Percentiles rank a stretch among this genome's conserved stretches.
Evolutionary conservation across 2,329 filamentous ascomycete genomes (phyloP).

Genomic region (Metarhizium guizhouense): DNA sequence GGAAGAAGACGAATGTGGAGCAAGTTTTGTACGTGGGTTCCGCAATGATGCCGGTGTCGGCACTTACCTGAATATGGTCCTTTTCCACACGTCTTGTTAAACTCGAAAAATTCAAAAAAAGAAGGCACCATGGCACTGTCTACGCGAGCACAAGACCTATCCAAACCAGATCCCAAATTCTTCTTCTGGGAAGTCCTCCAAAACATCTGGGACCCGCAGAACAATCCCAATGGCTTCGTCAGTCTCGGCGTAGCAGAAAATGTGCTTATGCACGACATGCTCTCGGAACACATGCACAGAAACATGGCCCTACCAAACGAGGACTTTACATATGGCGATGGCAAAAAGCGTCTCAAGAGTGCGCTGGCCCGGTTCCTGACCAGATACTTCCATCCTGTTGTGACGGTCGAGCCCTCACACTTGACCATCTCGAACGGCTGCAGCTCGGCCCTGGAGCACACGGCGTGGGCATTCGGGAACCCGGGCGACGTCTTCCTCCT

Average conservation of each 20-base stretch:
- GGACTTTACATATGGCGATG: conserved; percentile 33
- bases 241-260: conserved; percentile 46
- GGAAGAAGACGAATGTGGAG: too few relatives aligned
- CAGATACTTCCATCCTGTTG: conserved; percentile 19
- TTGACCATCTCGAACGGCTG: conserved; percentile 31
- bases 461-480: conserved; percentile 29
- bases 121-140: conserved; percentile 14
- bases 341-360: conserved; percentile 23
- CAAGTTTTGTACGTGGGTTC: too few relatives aligned
- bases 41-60: too few relatives aligned
- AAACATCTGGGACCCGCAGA: conserved; percentile 31
- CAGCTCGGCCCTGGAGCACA: conserved; percentile 30
- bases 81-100: too few relatives aligned
- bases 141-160: conserved; percentile 16
- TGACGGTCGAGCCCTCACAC: conserved; percentile 21
- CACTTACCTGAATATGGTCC: too few relatives aligned
- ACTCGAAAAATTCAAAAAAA: too few relatives aligned
- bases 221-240: conserved; percentile 35
- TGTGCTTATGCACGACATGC: conserved; percentile 37
- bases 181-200: conserved; percentile 31
- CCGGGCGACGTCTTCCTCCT: conserved; percentile 31
- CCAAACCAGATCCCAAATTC: conserved; percentile 18
- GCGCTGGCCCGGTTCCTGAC: conserved; percentile 28
- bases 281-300: conserved; percentile 31
- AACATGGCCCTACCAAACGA: conserved; percentile 22